phyloP scores from a whole-genome alignment of 78 protist species.

The Isochrysis galbana region DNA sequence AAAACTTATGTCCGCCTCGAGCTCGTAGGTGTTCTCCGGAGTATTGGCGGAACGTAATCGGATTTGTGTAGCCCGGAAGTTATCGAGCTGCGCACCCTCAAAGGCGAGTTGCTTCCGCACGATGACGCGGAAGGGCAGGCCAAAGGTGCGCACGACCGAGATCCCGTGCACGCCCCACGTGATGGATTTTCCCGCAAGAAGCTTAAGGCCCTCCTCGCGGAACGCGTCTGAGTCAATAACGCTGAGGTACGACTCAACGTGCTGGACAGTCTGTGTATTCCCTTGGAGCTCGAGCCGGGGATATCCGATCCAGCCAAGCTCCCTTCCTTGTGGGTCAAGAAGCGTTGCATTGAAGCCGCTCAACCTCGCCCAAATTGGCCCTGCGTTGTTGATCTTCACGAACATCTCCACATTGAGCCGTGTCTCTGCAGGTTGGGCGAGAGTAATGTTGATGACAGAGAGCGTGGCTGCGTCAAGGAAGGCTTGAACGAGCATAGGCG shows the following conservation, averaged over 20 bases:
- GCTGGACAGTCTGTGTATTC: neutral
- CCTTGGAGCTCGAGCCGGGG: neutral
- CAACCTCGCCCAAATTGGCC: neutral
- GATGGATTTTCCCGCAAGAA: neutral
- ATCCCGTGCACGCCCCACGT: neutral
- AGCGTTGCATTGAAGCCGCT: neutral
- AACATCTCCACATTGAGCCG: neutral
- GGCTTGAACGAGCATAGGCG: neutral
- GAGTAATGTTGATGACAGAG: neutral
- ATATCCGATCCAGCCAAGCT: neutral
- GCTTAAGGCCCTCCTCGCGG: neutral
- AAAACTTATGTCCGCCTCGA: neutral
- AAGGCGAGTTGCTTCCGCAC: neutral
- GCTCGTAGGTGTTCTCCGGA: neutral
- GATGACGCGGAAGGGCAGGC: neutral
- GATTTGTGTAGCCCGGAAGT: neutral
- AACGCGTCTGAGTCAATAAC: neutral
- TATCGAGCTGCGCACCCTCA: neutral
- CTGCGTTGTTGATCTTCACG: neutral
- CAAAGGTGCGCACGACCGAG: neutral
- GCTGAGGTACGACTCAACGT: neutral
- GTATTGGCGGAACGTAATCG: neutral
- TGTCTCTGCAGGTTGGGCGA: neutral
- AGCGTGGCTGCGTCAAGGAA: neutral
- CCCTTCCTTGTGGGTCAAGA: neutral